phyloP scores from a whole-genome alignment of 2,329 filamentous ascomycete species.

The Dryadomyces quercus-mongolicae region DNA sequence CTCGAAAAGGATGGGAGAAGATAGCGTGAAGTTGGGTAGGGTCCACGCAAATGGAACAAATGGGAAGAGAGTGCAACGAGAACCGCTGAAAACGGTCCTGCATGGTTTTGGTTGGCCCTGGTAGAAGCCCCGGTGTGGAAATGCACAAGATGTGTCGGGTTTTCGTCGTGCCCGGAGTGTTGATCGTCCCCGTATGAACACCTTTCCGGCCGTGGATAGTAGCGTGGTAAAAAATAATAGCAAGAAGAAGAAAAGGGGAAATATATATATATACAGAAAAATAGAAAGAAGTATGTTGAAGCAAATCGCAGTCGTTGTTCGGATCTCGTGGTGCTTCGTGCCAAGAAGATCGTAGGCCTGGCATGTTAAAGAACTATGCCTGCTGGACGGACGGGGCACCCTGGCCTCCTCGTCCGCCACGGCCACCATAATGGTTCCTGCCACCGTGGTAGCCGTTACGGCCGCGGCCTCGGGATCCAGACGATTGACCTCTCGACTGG shows the following conservation, averaged over 20 bases:
- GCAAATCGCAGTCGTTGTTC: neutral
- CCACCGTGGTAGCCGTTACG: conserved; percentile 4
- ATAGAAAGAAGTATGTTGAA: neutral
- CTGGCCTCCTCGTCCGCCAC: conserved; percentile 1
- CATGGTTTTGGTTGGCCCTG: too few species aligned
- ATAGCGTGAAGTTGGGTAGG: neutral
- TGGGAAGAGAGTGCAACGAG: neutral
- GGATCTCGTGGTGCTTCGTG: neutral
- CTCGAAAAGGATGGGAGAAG: neutral
- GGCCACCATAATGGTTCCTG: neutral
- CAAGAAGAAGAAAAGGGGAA: neutral
- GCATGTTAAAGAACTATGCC: neutral
- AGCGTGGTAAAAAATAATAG: neutral
- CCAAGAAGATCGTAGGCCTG: neutral
- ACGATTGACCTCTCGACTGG: conserved; percentile 1
- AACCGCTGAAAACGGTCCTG: neutral
- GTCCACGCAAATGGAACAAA: too few species aligned
- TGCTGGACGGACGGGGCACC: conserved; percentile 1
- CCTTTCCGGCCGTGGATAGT: neutral
- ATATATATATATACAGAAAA: neutral
- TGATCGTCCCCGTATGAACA: neutral
- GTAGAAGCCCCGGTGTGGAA: neutral
- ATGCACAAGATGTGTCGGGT: neutral
- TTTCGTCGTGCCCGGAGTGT: neutral
- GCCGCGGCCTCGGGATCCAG: conserved; percentile 5